phyloP scores from a whole-genome alignment of 2,329 filamentous ascomycete species.

The Fusarium clavum region DNA sequence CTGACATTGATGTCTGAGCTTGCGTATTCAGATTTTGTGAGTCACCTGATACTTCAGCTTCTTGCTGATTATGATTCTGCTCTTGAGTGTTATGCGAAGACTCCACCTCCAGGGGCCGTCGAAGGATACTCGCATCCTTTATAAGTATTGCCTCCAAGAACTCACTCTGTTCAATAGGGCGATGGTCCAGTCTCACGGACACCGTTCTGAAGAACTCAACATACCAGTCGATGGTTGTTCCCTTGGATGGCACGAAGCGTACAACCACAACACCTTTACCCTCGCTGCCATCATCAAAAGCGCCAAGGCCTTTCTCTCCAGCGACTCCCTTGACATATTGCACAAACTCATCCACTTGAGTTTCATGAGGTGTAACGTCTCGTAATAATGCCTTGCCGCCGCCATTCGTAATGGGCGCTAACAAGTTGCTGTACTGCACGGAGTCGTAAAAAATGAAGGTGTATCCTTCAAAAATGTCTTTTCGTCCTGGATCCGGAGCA shows the following conservation, averaged over 20 bases:
- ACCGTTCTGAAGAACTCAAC: conserved; percentile 75
- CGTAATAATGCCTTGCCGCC: conserved; percentile 83
- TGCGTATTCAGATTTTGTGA: conserved; percentile 20
- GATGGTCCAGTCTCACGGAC: conserved; percentile 79
- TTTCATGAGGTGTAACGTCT: conserved; percentile 70
- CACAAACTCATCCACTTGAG: conserved; percentile 79
- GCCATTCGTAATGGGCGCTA: conserved; percentile 80
- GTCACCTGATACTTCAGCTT: conserved; percentile 6
- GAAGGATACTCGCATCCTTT: conserved; percentile 79
- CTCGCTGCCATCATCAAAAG: conserved; percentile 71
- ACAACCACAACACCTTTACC: conserved; percentile 83
- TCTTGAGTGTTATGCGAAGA: conserved; percentile 43
- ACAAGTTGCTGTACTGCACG: conserved; percentile 79
- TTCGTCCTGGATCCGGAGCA: conserved; percentile 73
- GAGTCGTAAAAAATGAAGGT: conserved; percentile 88
- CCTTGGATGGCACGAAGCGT: conserved; percentile 71
- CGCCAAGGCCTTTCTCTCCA: conserved; percentile 77
- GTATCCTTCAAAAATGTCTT: conserved; percentile 84
- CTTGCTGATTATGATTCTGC: conserved; percentile 9
- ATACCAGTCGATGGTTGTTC: conserved; percentile 72
- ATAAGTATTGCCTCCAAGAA: conserved; percentile 90
- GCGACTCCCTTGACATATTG: conserved; percentile 79
- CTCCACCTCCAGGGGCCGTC: conserved; percentile 71
- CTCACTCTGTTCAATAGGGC: conserved; percentile 88
- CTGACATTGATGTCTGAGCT: conserved; percentile 26